Percentiles rank a stretch among this genome's conserved stretches.
These are phyloP conservation scores for Blepharisma undulans DNA, from an alignment of 169 alveolate species.

Conservation along the genomic window DNA sequence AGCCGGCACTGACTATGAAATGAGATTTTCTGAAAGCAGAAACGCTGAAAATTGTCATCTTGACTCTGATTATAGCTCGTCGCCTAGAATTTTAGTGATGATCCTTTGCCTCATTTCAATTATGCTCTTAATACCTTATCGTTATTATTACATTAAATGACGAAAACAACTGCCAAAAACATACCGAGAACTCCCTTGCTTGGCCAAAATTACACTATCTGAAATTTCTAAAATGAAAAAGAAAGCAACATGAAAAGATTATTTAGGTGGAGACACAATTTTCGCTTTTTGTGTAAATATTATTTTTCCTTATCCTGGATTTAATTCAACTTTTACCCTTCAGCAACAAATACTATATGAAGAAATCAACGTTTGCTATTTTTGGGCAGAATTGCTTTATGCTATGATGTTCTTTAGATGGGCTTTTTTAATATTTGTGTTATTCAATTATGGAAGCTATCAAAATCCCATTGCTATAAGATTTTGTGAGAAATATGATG, in stretches of 20 bases:
- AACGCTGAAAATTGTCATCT: background rate
- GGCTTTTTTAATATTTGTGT: background rate
- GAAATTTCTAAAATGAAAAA: background rate
- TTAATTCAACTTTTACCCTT: background rate
- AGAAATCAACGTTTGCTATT: background rate
- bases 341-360: background rate
- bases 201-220: background rate
- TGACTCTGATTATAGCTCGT: background rate
- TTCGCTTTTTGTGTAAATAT: background rate
- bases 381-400: background rate
- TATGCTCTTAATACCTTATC: background rate
- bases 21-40: background rate
- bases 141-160: background rate
- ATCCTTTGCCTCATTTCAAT: background rate
- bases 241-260: background rate
- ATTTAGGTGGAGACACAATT: background rate
- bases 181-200: background rate
- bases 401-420: background rate
- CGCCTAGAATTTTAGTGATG: background rate
- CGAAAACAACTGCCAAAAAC: background rate
- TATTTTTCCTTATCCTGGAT: conserved; percentile 24
- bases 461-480: background rate
- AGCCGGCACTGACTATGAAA: background rate
- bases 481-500: background rate
- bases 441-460: background rate